These are phyloP conservation scores for Phlegmacium glaucopus DNA, from an alignment of 768 basidiomycete genomes.

Conservation along the genomic window DNA sequence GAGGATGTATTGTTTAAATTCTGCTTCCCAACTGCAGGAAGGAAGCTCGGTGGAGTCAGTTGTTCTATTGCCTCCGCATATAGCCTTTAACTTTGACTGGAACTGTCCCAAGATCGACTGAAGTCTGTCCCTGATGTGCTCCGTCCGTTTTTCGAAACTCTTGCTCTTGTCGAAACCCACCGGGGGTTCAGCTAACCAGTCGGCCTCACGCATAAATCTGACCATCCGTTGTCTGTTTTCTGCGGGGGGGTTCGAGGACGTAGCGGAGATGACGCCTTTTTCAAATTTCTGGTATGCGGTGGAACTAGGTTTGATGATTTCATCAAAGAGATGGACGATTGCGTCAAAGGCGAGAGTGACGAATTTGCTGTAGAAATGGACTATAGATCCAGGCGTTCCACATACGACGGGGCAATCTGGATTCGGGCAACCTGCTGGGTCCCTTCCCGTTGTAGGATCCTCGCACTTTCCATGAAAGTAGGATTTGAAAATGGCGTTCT, in stretches of 20 bases:
- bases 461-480: conserved; percentile 79
- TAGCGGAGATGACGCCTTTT: conserved; percentile 33
- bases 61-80: conserved; percentile 40
- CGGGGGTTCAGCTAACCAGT: background rate
- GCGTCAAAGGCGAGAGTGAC: conserved; percentile 45
- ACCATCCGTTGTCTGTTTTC: conserved; percentile 6
- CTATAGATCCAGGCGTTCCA: conserved; percentile 78
- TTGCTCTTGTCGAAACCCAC: background rate
- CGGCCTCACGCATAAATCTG: conserved; percentile 6
- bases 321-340: conserved; percentile 31
- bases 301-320: conserved; percentile 34
- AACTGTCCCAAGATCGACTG: conserved; percentile 7
- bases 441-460: conserved; percentile 37
- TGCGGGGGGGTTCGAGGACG: background rate
- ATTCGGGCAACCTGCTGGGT: conserved; percentile 73
- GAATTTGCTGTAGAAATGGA: conserved; percentile 60
- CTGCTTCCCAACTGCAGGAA: conserved; percentile 56
- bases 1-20: conserved; percentile 62
- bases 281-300: conserved; percentile 41
- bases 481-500: conserved; percentile 60
- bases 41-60: conserved; percentile 30
- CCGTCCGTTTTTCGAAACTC: conserved; percentile 6
- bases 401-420: conserved; percentile 77
- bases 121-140: conserved; percentile 10
- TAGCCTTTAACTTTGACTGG: conserved; percentile 4